A percentile compares a stretch with the other conserved stretches of the same genome.
These are phyloP conservation scores for Sextonia rubra DNA, from an alignment of 164 flowering plant species.

Conservation along the genomic window DNA sequence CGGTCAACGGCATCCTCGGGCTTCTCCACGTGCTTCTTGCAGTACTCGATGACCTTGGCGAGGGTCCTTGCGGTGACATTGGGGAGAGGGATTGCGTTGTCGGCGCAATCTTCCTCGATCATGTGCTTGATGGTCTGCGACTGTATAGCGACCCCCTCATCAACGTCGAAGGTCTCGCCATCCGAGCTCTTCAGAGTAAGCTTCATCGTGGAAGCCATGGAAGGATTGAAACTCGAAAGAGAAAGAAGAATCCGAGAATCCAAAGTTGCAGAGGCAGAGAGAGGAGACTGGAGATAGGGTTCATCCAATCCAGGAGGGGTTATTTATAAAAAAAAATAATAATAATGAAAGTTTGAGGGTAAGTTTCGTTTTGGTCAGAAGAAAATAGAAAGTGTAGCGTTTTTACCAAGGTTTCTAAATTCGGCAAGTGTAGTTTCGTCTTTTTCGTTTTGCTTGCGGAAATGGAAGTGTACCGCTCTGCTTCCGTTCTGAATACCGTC, in stretches of 20 bases:
- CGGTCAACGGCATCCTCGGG: slow-evolving; percentile 10
- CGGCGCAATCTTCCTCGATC: slow-evolving; percentile 78
- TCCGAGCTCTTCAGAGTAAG: slow-evolving; percentile 61
- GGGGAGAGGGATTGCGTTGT: slow-evolving; percentile 58
- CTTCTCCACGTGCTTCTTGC: slow-evolving; percentile 66
- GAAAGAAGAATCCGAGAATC: too few species aligned
- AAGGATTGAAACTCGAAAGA: background rate
- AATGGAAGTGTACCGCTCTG: too few species aligned
- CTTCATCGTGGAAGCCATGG: slow-evolving; percentile 25
- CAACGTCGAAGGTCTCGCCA: slow-evolving; percentile 63
- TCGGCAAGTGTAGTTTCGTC: too few species aligned
- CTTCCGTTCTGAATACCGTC: too few species aligned
- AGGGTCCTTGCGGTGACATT: slow-evolving; percentile 68
- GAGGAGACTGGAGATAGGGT: too few species aligned
- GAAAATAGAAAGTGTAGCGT: too few species aligned
- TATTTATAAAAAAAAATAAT: too few species aligned
- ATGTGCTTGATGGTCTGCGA: slow-evolving; percentile 75
- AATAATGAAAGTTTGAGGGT: too few species aligned
- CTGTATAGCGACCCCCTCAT: slow-evolving; percentile 58
- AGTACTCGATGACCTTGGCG: slow-evolving; percentile 75
- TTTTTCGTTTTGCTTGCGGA: too few species aligned
- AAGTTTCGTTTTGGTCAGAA: too few species aligned
- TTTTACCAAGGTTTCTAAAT: too few species aligned
- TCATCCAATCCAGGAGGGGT: too few species aligned
- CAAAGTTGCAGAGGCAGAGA: background rate